These are phyloP conservation scores for Phialocephala sp. DNA, from an alignment of 2,329 filamentous ascomycete genomes.

Conservation along the genomic window DNA sequence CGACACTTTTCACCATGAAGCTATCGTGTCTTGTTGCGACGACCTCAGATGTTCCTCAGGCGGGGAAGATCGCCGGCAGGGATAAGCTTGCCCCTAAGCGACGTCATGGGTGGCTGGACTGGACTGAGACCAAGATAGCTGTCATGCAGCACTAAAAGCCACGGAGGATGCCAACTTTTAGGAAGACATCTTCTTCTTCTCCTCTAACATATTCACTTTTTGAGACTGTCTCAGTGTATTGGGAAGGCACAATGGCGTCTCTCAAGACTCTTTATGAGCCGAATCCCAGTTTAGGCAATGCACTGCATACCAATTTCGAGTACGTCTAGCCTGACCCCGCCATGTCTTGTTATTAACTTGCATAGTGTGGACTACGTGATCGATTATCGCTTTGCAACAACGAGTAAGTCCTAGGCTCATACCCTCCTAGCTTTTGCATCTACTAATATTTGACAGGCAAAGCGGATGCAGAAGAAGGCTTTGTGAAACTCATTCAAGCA, in stretches of 20 bases:
- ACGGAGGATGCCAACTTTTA: constrained; percentile 27
- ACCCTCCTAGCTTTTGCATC: constrained; percentile 23
- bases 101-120: constrained; percentile 25
- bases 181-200: constrained; percentile 16
- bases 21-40: not conserved
- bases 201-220: constrained; percentile 19
- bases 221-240: constrained; percentile 18
- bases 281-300: constrained; percentile 30
- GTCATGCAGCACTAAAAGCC: constrained; percentile 3
- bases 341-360: constrained; percentile 19
- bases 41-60: not conserved
- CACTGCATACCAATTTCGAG: constrained; percentile 49
- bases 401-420: constrained; percentile 55
- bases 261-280: constrained; percentile 36
- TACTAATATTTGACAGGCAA: constrained; percentile 57
- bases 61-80: constrained; percentile 21
- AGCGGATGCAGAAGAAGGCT: constrained; percentile 72
- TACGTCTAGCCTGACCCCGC: constrained; percentile 37
- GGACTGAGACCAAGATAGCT: constrained; percentile 7
- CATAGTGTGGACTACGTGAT: constrained; percentile 86
- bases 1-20: not conserved
- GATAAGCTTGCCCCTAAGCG: constrained; percentile 24
- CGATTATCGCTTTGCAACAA: constrained; percentile 73
- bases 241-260: constrained; percentile 36
- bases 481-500: constrained; percentile 76